Conservation (phyloP, 345 rosid genomes). For the Populus davidiana region DNA sequence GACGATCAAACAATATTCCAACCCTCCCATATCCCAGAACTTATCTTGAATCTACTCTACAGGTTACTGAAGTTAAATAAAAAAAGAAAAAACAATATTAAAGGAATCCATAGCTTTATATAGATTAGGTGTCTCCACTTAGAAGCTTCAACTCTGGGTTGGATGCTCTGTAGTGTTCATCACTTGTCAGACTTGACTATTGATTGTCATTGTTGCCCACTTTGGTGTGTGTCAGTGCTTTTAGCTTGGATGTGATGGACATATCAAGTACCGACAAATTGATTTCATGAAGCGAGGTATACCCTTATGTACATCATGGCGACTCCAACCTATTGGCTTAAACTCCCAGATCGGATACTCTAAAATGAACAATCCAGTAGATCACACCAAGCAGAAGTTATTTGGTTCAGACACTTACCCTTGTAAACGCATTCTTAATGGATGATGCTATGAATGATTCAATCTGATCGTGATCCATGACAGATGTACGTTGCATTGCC, state of each 20-base stretch:
- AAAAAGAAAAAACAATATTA: background rate
- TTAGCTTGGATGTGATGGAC: background rate
- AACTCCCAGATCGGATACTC: background rate
- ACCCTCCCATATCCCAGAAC: background rate
- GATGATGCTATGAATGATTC: conserved; percentile 81
- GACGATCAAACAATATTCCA: background rate
- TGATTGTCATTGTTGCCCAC: background rate
- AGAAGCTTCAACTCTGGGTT: background rate
- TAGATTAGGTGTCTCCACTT: too few species aligned
- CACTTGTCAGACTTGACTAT: background rate
- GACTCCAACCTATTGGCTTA: background rate
- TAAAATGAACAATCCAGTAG: background rate
- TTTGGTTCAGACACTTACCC: conserved; percentile 46
- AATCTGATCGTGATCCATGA: conserved; percentile 74
- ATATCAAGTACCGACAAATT: background rate
- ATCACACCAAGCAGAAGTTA: background rate
- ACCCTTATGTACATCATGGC: background rate
- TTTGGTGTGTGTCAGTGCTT: background rate
- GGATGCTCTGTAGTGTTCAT: background rate
- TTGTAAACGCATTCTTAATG: conserved; percentile 67
- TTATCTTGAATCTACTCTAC: background rate
- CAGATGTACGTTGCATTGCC: conserved; percentile 57
- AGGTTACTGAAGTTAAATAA: background rate
- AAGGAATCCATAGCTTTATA: background rate
- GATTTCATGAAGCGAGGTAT: background rate